These are phyloP conservation scores for Apiotrichum veenhuisii DNA, from an alignment of 1,284 basidiomycete genomes.

Conservation along the genomic window DNA sequence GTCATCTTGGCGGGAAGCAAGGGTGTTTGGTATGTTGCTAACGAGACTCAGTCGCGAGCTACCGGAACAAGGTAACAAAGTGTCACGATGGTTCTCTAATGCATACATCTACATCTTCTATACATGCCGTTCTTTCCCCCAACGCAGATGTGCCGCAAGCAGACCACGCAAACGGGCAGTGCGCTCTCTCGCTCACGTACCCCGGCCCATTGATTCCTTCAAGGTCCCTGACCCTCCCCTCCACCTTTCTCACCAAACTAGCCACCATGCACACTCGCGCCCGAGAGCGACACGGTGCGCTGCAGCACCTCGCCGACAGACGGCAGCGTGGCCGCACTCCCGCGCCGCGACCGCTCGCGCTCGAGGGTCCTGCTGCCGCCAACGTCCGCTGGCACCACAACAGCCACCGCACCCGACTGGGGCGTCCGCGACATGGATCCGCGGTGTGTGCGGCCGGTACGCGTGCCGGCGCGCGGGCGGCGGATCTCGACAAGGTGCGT, in stretches of 20 bases:
- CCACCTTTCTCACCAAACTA: conserved; percentile 8
- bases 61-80: neutral
- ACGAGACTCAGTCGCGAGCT: neutral
- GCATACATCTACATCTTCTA: neutral
- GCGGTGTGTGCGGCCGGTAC: neutral
- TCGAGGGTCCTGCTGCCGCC: neutral
- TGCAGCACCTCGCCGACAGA: conserved; percentile 36
- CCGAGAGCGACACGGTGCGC: conserved; percentile 33
- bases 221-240: too few species aligned
- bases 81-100: neutral
- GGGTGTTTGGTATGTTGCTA: too few species aligned
- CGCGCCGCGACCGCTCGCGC: conserved; percentile 6
- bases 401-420: too few species aligned
- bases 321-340: conserved; percentile 6
- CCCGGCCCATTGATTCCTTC: too few species aligned
- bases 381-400: too few species aligned
- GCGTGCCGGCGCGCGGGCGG: conserved; percentile 1
- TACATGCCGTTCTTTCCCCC: neutral
- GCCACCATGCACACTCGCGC: conserved; percentile 40
- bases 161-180: too few species aligned
- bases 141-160: too few species aligned
- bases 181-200: too few species aligned
- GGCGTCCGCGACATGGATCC: neutral
- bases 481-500: conserved; percentile 6
- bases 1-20: too few species aligned